Conservation (phyloP, 768 basidiomycete species). For the Pulveroboletus sp. region DNA sequence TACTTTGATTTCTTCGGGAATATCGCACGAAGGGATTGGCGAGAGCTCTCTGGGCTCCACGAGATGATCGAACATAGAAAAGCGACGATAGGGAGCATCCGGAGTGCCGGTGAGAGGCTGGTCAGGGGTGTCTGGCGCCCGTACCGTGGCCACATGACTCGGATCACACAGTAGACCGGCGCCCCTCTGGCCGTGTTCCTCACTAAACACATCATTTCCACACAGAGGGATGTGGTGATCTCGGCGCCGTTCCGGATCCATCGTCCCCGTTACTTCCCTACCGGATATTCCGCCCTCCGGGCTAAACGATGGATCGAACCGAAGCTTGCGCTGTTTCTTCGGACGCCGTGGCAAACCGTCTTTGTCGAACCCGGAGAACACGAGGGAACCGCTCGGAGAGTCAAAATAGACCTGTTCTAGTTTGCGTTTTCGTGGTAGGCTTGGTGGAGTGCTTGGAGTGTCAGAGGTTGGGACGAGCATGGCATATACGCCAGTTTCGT, state of each 20-base stretch:
- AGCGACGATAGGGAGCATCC: neutral
- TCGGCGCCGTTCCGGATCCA: neutral
- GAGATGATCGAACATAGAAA: neutral
- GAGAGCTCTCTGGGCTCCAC: neutral
- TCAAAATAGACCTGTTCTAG: slow-evolving; percentile 28
- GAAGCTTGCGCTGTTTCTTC: slow-evolving; percentile 26
- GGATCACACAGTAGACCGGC: neutral
- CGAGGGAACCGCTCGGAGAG: slow-evolving; percentile 24
- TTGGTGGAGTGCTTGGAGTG: slow-evolving; percentile 25
- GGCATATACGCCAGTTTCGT: neutral
- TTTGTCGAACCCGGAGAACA: slow-evolving; percentile 30
- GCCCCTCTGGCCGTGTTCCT: neutral
- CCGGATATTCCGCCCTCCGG: slow-evolving; percentile 7
- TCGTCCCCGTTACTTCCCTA: neutral
- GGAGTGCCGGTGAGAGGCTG: neutral
- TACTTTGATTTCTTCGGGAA: neutral
- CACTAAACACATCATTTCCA: neutral
- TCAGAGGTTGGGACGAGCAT: slow-evolving; percentile 8
- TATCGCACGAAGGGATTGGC: neutral
- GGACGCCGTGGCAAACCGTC: slow-evolving; percentile 30
- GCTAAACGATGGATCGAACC: slow-evolving; percentile 23
- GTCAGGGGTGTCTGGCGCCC: slow-evolving; percentile 11
- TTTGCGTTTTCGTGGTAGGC: slow-evolving; percentile 25
- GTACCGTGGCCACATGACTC: neutral
- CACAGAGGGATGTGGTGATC: neutral